phyloP scores from a whole-genome alignment of 31 red algal species.

The Asparagopsis taxiformis region DNA sequence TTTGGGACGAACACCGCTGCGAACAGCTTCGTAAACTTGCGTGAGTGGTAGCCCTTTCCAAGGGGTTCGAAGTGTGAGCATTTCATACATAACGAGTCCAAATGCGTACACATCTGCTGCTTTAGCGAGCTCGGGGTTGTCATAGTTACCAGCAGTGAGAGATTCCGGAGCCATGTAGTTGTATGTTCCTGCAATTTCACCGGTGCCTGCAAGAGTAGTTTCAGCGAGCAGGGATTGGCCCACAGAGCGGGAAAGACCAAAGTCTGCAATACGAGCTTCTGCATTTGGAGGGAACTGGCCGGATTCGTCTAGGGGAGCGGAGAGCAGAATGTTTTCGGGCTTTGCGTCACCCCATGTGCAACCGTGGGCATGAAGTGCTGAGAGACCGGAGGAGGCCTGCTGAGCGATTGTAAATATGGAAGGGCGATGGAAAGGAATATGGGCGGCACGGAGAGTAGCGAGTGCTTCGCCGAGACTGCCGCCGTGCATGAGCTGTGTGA shows the following conservation, averaged over 20 bases:
- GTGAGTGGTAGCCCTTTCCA: conserved; percentile 42
- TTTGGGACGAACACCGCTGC: conserved; percentile 27
- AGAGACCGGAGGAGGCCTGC: conserved; percentile 50
- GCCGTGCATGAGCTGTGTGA: conserved; percentile 64
- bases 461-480: conserved; percentile 52
- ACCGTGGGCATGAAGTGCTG: conserved; percentile 45
- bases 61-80: conserved; percentile 70
- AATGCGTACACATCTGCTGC: conserved; percentile 72
- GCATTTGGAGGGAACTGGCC: conserved; percentile 40
- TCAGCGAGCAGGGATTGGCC: conserved; percentile 41
- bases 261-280: conserved; percentile 66
- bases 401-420: conserved; percentile 34
- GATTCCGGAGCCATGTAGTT: conserved; percentile 74
- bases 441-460: conserved; percentile 15
- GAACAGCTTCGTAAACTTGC: conserved; percentile 9
- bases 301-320: conserved; percentile 15
- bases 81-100: conserved; percentile 80
- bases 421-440: conserved; percentile 12
- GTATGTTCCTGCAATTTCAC: conserved; percentile 42
- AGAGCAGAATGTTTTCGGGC: conserved; percentile 66
- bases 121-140: conserved; percentile 39
- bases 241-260: conserved; percentile 57
- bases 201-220: conserved; percentile 39
- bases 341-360: conserved; percentile 76
- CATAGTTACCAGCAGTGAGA: conserved; percentile 6